Evolutionary conservation across 345 rosid genomes (phyloP).

Genomic region (Nephelium lappaceum): DNA sequence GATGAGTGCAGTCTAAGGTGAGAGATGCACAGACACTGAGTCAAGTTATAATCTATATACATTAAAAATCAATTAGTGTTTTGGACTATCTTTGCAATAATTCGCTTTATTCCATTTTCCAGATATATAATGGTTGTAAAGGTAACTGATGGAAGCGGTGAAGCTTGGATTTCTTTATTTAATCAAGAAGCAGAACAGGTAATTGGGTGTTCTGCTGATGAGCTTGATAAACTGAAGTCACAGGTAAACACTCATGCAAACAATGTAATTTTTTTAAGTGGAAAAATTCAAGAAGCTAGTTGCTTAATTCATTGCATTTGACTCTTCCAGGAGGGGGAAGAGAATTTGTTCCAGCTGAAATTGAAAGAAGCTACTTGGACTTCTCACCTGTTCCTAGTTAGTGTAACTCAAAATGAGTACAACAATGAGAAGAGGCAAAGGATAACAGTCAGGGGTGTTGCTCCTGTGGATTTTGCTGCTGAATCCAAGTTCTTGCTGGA

Average conservation of each 20-base stretch:
- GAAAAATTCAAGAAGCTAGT: neutral
- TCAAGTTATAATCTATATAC: neutral
- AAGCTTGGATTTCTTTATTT: conserved; percentile 77
- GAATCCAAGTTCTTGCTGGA: conserved; percentile 74
- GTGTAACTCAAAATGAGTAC: conserved; percentile 77
- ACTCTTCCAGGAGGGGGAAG: conserved; percentile 54
- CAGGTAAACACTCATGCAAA: conserved; percentile 40
- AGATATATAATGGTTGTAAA: conserved; percentile 81
- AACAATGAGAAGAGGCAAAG: conserved; percentile 90
- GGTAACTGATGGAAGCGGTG: conserved; percentile 78
- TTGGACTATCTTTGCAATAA: neutral
- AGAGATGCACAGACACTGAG: conserved; percentile 1
- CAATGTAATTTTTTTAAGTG: neutral
- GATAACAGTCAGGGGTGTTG: conserved; percentile 66
- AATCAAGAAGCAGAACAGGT: conserved; percentile 79
- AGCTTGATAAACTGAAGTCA: conserved; percentile 68
- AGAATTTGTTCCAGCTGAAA: conserved; percentile 53
- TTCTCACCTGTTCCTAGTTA: conserved; percentile 68
- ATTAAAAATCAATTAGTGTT: neutral
- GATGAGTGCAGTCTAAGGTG: conserved; percentile 78
- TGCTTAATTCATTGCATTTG: neutral
- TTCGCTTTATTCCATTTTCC: neutral
- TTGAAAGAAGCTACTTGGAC: conserved; percentile 86
- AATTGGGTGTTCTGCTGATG: conserved; percentile 83
- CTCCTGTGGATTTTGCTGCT: conserved; percentile 77